A percentile compares a stretch with the other conserved stretches of the same genome.
phyloP scores from a whole-genome alignment of 768 basidiomycete genomes.

The Mrakia hoshinonis region DNA sequence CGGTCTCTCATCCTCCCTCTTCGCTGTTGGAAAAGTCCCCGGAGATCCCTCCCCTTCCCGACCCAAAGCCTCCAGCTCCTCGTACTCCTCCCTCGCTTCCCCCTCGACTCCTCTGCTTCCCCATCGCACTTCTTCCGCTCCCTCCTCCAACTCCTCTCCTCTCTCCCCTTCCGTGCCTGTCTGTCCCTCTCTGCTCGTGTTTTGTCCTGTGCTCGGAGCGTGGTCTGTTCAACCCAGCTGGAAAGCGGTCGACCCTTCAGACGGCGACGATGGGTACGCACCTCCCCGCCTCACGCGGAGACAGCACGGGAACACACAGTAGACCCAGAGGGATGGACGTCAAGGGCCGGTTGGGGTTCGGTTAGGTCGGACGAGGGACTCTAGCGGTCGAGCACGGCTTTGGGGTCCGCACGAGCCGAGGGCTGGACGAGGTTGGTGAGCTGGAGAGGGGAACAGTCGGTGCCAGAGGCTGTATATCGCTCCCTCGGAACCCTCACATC shows the following conservation, averaged over 20 bases:
- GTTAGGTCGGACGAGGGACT: not conserved
- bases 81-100: not conserved
- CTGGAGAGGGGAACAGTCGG: not conserved
- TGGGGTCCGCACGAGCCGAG: not conserved
- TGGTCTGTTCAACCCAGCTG: not conserved
- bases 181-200: not conserved
- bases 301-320: not conserved
- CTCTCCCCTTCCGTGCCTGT: not conserved
- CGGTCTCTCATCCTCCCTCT: not conserved
- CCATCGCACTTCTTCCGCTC: not conserved
- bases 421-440: not conserved
- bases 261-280: not conserved
- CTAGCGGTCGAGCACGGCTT: not conserved
- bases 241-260: conserved; percentile 15
- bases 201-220: not conserved
- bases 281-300: not conserved
- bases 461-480: not conserved
- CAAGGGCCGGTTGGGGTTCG: not conserved
- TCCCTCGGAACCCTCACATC: not conserved
- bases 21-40: conserved; percentile 28
- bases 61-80: not conserved
- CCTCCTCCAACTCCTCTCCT: not conserved
- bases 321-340: not conserved
- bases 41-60: conserved; percentile 5
- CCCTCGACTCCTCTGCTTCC: not conserved